These are phyloP conservation scores for Rhodofomes roseus DNA, from an alignment of 1,284 basidiomycete genomes.

Conservation along the genomic window DNA sequence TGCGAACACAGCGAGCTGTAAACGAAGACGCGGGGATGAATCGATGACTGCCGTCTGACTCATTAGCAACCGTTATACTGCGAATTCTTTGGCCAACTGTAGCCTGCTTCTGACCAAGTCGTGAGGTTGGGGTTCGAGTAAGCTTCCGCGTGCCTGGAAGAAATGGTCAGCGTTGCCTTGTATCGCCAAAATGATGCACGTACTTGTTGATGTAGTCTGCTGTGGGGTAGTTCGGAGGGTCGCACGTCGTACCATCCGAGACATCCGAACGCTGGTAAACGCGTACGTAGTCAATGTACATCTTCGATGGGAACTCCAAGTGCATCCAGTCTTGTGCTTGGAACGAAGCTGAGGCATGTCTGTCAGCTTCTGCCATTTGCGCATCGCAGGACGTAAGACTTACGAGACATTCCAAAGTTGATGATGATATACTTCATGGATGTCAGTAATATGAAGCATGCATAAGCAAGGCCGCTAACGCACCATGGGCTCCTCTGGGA, in stretches of 20 bases:
- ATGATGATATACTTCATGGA: slow-evolving; percentile 63
- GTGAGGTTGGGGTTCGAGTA: slow-evolving; percentile 74
- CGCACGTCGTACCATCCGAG: slow-evolving; percentile 55
- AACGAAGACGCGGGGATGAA: neutral
- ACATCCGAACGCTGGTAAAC: slow-evolving; percentile 69
- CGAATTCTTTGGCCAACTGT: slow-evolving; percentile 68
- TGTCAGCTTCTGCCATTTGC: neutral
- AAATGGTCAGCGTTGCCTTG: neutral
- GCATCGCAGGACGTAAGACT: slow-evolving; percentile 33
- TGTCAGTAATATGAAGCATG: neutral
- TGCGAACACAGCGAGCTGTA: neutral
- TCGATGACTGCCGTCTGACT: slow-evolving; percentile 4
- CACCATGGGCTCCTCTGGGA: slow-evolving; percentile 80
- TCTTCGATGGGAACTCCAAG: slow-evolving; percentile 62
- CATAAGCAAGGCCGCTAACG: slow-evolving; percentile 16
- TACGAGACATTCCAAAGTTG: slow-evolving; percentile 70
- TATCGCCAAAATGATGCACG: slow-evolving; percentile 4
- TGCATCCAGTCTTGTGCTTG: slow-evolving; percentile 65
- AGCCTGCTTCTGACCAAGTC: slow-evolving; percentile 67
- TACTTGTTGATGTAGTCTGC: slow-evolving; percentile 40
- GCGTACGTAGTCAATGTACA: slow-evolving; percentile 77
- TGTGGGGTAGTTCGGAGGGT: slow-evolving; percentile 61
- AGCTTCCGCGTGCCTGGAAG: slow-evolving; percentile 55
- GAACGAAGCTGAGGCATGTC: slow-evolving; percentile 44
- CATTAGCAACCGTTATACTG: slow-evolving; percentile 46